phyloP scores from a whole-genome alignment of 1,139 yeast species.

The Suhomyces kunorum region DNA sequence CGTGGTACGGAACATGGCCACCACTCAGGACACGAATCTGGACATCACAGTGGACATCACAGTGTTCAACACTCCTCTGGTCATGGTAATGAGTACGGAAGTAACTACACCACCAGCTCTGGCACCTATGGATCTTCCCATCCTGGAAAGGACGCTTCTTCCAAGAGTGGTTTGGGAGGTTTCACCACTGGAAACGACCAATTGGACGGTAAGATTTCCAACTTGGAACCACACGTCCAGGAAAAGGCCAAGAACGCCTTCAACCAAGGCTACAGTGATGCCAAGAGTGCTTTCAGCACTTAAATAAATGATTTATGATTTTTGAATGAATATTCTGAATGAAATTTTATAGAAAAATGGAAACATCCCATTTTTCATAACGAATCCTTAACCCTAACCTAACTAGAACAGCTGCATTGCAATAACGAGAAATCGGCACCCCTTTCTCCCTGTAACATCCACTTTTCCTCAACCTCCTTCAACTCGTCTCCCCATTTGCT shows the following conservation, averaged over 20 bases:
- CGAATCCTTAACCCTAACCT: too few species aligned
- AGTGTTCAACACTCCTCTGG: background rate
- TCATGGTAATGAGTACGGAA: background rate
- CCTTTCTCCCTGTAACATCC: slow-evolving; percentile 52
- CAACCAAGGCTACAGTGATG: slow-evolving; percentile 40
- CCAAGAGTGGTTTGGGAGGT: slow-evolving; percentile 15
- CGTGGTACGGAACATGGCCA: background rate
- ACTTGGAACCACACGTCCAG: slow-evolving; percentile 37
- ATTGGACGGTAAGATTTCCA: slow-evolving; percentile 36
- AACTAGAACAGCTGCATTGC: slow-evolving; percentile 69
- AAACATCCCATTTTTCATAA: too few species aligned
- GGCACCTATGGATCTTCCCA: background rate
- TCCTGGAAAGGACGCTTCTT: slow-evolving; percentile 1
- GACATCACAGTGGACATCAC: background rate
- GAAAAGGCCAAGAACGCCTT: slow-evolving; percentile 42
- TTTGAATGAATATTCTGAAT: background rate
- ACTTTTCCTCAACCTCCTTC: slow-evolving; percentile 54
- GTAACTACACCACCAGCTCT: background rate
- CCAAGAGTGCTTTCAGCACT: slow-evolving; percentile 28
- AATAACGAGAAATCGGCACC: slow-evolving; percentile 54
- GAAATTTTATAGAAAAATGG: background rate
- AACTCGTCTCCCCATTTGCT: slow-evolving; percentile 64
- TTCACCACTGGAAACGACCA: slow-evolving; percentile 39
- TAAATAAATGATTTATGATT: slow-evolving; percentile 3
- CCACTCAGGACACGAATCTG: background rate